These are phyloP conservation scores for Dactylellina cionopaga DNA, from an alignment of 2,329 filamentous ascomycete species.

Conservation along the genomic window DNA sequence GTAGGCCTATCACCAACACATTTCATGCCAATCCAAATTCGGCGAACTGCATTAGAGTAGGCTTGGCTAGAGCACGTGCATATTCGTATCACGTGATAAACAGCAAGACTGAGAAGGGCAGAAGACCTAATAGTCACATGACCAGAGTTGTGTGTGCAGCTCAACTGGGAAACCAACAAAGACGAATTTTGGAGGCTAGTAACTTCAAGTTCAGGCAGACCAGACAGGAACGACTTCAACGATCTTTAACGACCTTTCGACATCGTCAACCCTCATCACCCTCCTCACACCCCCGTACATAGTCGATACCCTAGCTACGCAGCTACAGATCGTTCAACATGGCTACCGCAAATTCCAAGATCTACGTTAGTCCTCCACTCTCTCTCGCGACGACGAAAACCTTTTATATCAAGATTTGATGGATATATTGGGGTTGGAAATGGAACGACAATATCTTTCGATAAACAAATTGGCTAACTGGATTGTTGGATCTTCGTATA, in stretches of 20 bases:
- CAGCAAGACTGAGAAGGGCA: not conserved
- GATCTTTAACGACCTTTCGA: slow-evolving; percentile 49
- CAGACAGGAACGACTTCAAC: slow-evolving; percentile 42
- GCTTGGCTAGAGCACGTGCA: slow-evolving; percentile 12
- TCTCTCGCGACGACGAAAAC: not conserved
- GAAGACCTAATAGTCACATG: slow-evolving; percentile 48
- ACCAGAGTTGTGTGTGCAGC: slow-evolving; percentile 33
- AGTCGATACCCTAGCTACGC: slow-evolving; percentile 46
- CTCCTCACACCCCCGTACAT: slow-evolving; percentile 29
- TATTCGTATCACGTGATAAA: slow-evolving; percentile 1
- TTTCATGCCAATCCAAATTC: slow-evolving; percentile 9
- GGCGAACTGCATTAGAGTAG: not conserved
- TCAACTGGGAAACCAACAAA: slow-evolving; percentile 36
- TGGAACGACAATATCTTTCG: not conserved
- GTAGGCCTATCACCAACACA: slow-evolving; percentile 25
- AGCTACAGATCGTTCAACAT: slow-evolving; percentile 53
- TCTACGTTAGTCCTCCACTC: slow-evolving; percentile 47
- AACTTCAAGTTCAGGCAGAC: slow-evolving; percentile 27
- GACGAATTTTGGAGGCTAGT: slow-evolving; percentile 45
- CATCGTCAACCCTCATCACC: slow-evolving; percentile 32
- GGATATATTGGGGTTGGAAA: slow-evolving; percentile 1
- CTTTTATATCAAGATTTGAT: slow-evolving; percentile 1
- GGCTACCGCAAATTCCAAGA: slow-evolving; percentile 47
- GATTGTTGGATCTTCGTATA: slow-evolving; percentile 11
- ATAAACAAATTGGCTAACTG: slow-evolving; percentile 41